Conservation (phyloP, 2,329 filamentous ascomycete species). For the Fusarium anguioides region DNA sequence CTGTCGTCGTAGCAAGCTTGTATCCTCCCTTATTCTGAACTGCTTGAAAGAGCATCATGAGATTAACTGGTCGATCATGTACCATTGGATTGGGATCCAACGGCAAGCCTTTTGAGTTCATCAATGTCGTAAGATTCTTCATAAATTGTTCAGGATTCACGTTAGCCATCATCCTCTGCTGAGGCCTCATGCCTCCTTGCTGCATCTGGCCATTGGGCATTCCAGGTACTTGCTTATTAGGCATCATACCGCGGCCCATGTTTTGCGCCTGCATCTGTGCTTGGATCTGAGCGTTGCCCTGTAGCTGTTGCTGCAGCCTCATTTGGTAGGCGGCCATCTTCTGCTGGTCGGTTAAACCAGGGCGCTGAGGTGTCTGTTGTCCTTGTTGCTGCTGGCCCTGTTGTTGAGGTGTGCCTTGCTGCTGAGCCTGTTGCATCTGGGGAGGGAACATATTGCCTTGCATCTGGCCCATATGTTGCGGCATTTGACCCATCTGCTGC, state of each 20-base stretch:
- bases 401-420: constrained; percentile 56
- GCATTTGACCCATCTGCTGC: constrained; percentile 62
- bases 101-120: constrained; percentile 76
- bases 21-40: constrained; percentile 82
- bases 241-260: constrained; percentile 63
- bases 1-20: constrained; percentile 74
- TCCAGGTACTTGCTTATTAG: constrained; percentile 60
- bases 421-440: constrained; percentile 59
- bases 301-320: constrained; percentile 81
- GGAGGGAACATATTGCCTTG: constrained; percentile 56
- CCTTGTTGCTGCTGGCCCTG: constrained; percentile 52
- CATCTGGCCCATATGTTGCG: constrained; percentile 61
- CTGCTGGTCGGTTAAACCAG: constrained; percentile 70
- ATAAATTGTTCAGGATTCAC: constrained; percentile 76
- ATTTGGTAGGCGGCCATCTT: constrained; percentile 84
- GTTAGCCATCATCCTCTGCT: constrained; percentile 56
- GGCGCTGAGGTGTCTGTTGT: constrained; percentile 46
- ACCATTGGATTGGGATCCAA: constrained; percentile 81
- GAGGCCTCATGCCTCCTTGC: constrained; percentile 62
- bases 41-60: constrained; percentile 81
- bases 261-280: constrained; percentile 63
- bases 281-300: constrained; percentile 63
- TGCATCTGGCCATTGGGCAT: constrained; percentile 69
- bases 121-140: constrained; percentile 80
- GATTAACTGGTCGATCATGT: constrained; percentile 76